These are phyloP conservation scores for Amphicarpaea edgeworthii DNA, from an alignment of 306 rosid genomes.

Conservation along the genomic window DNA sequence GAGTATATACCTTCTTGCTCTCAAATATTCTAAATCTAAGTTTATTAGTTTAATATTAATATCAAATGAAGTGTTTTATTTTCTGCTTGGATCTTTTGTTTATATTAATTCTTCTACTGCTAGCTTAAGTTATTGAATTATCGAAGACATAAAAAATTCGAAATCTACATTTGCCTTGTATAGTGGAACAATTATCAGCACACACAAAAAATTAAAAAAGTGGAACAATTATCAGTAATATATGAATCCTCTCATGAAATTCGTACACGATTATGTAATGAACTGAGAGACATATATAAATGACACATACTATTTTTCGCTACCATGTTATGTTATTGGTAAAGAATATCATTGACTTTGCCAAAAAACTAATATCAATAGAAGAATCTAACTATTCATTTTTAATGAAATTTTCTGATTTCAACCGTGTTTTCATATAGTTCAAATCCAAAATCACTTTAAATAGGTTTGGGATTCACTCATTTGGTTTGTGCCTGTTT, in stretches of 20 bases:
- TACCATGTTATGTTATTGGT: too few species aligned
- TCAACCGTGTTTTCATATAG: too few species aligned
- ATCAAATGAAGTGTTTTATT: background rate
- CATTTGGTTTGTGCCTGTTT: background rate
- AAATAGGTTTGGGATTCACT: background rate
- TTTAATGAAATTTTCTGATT: too few species aligned
- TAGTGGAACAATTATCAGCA: too few species aligned
- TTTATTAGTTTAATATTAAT: background rate
- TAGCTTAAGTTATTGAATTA: too few species aligned
- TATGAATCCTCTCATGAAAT: background rate
- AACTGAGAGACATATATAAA: too few species aligned
- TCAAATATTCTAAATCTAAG: background rate
- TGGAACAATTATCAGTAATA: background rate
- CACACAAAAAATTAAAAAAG: too few species aligned
- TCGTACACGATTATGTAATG: background rate
- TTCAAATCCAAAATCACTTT: background rate
- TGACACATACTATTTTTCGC: background rate
- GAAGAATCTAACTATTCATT: too few species aligned
- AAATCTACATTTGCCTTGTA: too few species aligned
- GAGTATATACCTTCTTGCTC: background rate
- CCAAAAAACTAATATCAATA: background rate
- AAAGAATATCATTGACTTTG: too few species aligned
- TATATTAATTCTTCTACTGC: background rate
- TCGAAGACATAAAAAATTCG: too few species aligned
- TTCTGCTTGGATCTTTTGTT: background rate